These are phyloP conservation scores for Aspergillus indologenus DNA, from an alignment of 495 filamentous ascomycete species.

Conservation along the genomic window DNA sequence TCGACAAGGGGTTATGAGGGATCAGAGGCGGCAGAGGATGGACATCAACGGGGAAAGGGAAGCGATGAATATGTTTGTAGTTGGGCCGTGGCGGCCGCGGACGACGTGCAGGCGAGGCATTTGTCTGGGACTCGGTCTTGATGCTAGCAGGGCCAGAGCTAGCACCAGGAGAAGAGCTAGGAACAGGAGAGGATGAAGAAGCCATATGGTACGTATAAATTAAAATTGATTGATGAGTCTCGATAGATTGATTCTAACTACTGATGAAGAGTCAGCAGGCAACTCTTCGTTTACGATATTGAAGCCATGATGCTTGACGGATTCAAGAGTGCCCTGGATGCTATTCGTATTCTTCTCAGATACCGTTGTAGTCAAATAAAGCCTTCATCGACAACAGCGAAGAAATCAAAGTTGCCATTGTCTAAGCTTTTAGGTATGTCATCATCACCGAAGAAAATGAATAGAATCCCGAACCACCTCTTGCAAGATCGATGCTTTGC, in stretches of 20 bases:
- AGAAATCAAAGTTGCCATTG: slow-evolving; percentile 67
- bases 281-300: slow-evolving; percentile 21
- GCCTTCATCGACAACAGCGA: slow-evolving; percentile 70
- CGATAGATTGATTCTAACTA: slow-evolving; percentile 22
- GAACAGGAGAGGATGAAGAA: slow-evolving; percentile 9
- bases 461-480: slow-evolving; percentile 9
- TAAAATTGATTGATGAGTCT: slow-evolving; percentile 11
- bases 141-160: slow-evolving; percentile 12
- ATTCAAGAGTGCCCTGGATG: slow-evolving; percentile 10
- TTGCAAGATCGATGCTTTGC: slow-evolving; percentile 12
- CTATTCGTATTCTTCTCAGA: slow-evolving; percentile 65
- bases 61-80: slow-evolving; percentile 67
- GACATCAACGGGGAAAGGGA: slow-evolving; percentile 73
- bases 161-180: slow-evolving; percentile 18
- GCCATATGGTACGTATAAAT: slow-evolving; percentile 13
- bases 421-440: slow-evolving; percentile 46
- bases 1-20: slow-evolving; percentile 86
- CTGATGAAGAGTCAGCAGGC: slow-evolving; percentile 25
- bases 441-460: slow-evolving; percentile 40
- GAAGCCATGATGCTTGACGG: not conserved
- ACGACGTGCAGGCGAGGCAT: slow-evolving; percentile 24
- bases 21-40: slow-evolving; percentile 83
- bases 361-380: slow-evolving; percentile 96
- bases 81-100: slow-evolving; percentile 60
- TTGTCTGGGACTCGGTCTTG: slow-evolving; percentile 11